Percentiles rank a stretch among this genome's conserved stretches.
These are phyloP conservation scores for Beta macrorhiza DNA, from an alignment of 179 eudicot genomes.

Conservation along the genomic window DNA sequence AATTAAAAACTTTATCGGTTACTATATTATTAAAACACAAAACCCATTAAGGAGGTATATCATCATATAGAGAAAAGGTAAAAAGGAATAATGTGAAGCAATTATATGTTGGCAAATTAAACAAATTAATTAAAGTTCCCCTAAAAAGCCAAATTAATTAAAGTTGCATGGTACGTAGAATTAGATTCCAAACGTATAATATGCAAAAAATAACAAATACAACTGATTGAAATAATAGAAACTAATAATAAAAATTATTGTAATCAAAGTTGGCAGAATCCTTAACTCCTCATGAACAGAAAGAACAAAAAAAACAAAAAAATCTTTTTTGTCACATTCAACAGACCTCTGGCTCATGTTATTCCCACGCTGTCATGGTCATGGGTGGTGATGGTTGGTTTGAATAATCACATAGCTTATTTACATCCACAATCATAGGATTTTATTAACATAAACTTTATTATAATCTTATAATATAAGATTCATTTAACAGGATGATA, in stretches of 20 bases:
- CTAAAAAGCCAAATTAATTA: no score
- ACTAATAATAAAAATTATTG: background rate
- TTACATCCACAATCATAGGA: conserved; percentile 1
- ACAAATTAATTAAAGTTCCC: background rate
- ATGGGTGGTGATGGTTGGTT: conserved; percentile 18
- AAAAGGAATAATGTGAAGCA: background rate
- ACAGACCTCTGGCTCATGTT: conserved; percentile 16
- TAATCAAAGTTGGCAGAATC: background rate
- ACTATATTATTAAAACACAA: background rate
- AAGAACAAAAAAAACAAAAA: background rate
- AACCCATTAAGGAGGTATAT: background rate
- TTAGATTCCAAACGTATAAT: background rate
- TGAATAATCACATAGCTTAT: background rate
- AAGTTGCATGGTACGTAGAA: conserved; percentile 5
- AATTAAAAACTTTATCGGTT: no score
- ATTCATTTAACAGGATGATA: background rate
- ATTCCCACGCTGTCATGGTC: conserved; percentile 25
- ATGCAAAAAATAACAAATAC: background rate
- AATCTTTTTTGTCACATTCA: conserved; percentile 9
- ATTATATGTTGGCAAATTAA: background rate
- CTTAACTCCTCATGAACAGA: background rate
- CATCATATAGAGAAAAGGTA: background rate
- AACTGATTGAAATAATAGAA: background rate
- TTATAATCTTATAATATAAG: no score
- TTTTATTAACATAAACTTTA: background rate